phyloP scores from a whole-genome alignment of 176 grass and related monocot genomes.

The Aegilops sharonensis region DNA sequence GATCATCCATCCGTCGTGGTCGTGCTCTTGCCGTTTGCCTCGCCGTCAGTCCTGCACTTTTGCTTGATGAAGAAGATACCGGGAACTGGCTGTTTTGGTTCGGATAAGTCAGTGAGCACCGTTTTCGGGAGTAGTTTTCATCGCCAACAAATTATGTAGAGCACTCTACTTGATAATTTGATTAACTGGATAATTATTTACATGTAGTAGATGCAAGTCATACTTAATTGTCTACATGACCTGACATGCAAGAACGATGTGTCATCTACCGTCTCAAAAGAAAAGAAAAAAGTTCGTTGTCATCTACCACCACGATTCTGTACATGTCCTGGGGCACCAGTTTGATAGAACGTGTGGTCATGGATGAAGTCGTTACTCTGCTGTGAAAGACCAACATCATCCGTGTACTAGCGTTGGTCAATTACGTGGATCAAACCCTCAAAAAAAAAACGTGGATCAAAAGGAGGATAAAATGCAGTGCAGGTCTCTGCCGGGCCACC shows the following conservation, averaged over 20 bases:
- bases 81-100: background rate
- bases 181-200: background rate
- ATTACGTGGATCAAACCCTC: background rate
- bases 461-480: background rate
- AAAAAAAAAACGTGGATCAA: background rate
- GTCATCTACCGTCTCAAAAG: background rate
- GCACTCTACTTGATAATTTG: background rate
- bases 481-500: background rate
- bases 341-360: too few relatives aligned
- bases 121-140: background rate
- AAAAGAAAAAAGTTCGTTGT: background rate
- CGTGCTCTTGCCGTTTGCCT: background rate
- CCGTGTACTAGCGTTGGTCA: too few relatives aligned
- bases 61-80: background rate
- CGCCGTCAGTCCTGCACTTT: background rate
- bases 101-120: background rate
- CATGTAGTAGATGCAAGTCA: too few relatives aligned
- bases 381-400: too few relatives aligned
- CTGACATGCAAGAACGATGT: background rate
- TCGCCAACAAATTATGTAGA: too few relatives aligned
- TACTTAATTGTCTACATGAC: too few relatives aligned
- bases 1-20: too few relatives aligned
- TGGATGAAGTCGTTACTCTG: too few relatives aligned
- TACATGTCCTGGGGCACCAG: background rate
- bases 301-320: too few relatives aligned